Evolutionary conservation across 2,329 filamentous ascomycete genomes (phyloP), one percentile per base, ranked within the genome.

Genomic region (Bisporella sp.): DNA sequence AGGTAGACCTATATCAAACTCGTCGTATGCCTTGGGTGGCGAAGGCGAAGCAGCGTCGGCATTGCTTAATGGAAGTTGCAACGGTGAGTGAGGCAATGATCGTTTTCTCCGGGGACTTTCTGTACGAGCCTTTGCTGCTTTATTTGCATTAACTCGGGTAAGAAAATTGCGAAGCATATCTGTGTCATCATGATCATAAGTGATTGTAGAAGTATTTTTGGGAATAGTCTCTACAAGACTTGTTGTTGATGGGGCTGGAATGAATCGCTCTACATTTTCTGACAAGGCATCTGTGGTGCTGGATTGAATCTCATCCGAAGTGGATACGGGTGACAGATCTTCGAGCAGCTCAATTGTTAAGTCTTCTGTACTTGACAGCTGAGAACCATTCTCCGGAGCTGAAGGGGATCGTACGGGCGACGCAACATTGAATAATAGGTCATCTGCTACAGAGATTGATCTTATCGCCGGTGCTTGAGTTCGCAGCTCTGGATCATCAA

Each of bases 121-220:
- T n/a, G 55, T 54, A 30, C 51, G 47, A 13, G 57, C 62, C 41
- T 66, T 66, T 2, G 65, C 64, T 49, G 61, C 64, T 54, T 68
- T 69, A 44, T 62, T 63, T 28, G 66, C 66, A 45, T 66, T 64
- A 39, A 65, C 64, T 45, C 64, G 57, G 31, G 58, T 64, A 32
- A 69, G 61, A 44, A 69, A 69, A 39, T 65, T 61, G n/a, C 61
- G 62, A 13, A 69, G 61, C 54, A 69, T 61, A 46, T 63, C 62
- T 9, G 65, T 67, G 50, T 69, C 66, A 48, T 68, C 64, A 40
- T 58, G 48, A 32, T 64, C 54, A 32, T 56, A 60, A 30, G 46
- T 51, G 12, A 46, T 31, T 4, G 31, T 31, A 13, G 35, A 40
- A 45, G 48, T 40, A 44, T 57, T 58, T 29, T 55, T 43, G 5